Base-by-base conservation (phyloP, 2,329 filamentous ascomycete species). In the Malbranchea zuffiana region DNA sequence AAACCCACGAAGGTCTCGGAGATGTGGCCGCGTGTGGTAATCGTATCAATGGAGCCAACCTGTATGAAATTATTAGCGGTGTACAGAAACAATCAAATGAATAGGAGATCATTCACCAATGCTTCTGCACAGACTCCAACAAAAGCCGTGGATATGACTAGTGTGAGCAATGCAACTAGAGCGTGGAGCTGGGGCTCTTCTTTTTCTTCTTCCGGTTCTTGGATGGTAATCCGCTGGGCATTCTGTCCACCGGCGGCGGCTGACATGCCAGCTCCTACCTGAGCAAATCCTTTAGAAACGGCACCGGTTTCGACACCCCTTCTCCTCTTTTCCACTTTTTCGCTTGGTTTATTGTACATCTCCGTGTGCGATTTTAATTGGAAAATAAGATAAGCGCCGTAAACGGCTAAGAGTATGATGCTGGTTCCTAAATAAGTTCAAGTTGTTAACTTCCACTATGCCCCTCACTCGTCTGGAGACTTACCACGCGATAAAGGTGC, bases 371-470 rank as follows among this genome's bases (percentile, higher is more conserved):
- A 87, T 57, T 85, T 83, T 41, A 96, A 76, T 60, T 95, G 88
- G 68, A 95, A 95, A 59, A 83, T 71, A 2, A 96, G 76, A 52
- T 92, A 95, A 39, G 74, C 80, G 33, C 61, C 76, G 57, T 95
- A 96, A 6, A 92, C 80, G 31, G 92, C 55, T 1, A 96, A 71
- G 3, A 95, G 71, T 44, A 95, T 86, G 43, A 95, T 73, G 8
- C 82, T 75, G 3, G 74, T 71, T 27, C 60, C 57, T 52, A 46
- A 32, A 19, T 25, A 25, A 25, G 2, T 30, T 16, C 44, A 44
- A 8, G 44, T 42, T 39, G 48, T 50, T 42, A 23, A 24, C 32
- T 33, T n/a, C n/a, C n/a, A n/a, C n/a, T n/a, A n/a, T n/a, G n/a
- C n/a, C n/a, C n/a, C n/a, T n/a, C n/a, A n/a, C n/a, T n/a, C n/a